These are phyloP conservation scores for Salix caprea DNA, from an alignment of 345 rosid genomes.

Conservation along the genomic window DNA sequence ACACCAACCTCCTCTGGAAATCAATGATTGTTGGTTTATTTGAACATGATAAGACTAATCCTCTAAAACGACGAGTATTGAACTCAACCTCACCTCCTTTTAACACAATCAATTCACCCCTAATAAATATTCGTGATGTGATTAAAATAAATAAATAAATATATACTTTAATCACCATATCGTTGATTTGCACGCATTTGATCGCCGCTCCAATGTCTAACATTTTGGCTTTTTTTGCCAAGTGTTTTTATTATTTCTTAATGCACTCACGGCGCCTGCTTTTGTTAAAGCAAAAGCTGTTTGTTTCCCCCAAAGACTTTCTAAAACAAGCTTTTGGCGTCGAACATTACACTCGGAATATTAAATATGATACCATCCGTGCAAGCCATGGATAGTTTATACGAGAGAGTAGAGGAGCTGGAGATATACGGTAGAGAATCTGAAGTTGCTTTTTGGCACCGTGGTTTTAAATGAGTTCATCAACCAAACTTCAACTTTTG, in stretches of 20 bases:
- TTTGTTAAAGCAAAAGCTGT: background rate
- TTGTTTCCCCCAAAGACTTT: background rate
- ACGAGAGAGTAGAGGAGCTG: background rate
- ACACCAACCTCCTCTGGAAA: too few species aligned
- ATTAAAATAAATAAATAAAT: too few species aligned
- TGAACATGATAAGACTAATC: too few species aligned
- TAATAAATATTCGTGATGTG: too few species aligned
- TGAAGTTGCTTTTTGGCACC: background rate
- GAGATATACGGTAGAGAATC: background rate
- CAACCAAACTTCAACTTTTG: conserved; percentile 1
- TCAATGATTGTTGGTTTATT: too few species aligned
- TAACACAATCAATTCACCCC: background rate
- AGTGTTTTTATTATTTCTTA: conserved; percentile 1
- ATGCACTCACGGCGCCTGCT: background rate
- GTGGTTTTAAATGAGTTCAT: background rate
- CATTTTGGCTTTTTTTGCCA: background rate
- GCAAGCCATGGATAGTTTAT: background rate
- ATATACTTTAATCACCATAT: background rate
- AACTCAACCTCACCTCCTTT: too few species aligned
- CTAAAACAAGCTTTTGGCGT: too few species aligned
- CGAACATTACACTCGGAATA: too few species aligned
- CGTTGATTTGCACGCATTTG: conserved; percentile 4
- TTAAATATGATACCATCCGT: too few species aligned
- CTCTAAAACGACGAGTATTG: too few species aligned
- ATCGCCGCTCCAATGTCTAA: background rate